These are phyloP conservation scores for Sordariomycetes sp. DNA, from an alignment of 2,329 filamentous ascomycete species.

Conservation along the genomic window DNA sequence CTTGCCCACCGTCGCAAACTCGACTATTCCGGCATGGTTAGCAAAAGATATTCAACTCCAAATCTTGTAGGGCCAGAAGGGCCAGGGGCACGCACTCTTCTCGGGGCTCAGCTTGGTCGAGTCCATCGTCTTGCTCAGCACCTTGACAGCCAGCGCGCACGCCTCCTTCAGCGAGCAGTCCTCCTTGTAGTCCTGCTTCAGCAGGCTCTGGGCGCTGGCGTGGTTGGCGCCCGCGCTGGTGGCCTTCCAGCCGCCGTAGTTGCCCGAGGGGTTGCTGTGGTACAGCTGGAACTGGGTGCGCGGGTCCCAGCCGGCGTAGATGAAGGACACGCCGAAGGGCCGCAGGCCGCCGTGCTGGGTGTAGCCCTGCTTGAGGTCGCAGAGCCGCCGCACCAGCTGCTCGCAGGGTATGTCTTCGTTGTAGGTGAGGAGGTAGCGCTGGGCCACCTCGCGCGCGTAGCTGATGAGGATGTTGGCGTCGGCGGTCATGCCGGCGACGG, in stretches of 20 bases:
- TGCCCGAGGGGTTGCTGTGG: conserved; percentile 96
- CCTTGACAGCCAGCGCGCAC: conserved; percentile 95
- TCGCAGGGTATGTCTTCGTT: conserved; percentile 99
- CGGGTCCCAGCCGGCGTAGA: conserved; percentile 96
- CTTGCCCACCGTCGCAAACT: conserved; percentile 95
- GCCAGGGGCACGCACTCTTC: conserved; percentile 74
- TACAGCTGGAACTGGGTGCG: conserved; percentile 97
- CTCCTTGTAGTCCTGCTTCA: conserved; percentile 99
- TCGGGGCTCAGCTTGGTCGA: conserved; percentile 97
- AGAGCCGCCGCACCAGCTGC: conserved; percentile 90
- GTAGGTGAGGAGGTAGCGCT: conserved; percentile 96
- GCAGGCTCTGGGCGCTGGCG: conserved; percentile 86
- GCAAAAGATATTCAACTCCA: too few relatives aligned
- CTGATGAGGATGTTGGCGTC: conserved; percentile 99
- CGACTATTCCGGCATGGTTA: conserved; percentile 47
- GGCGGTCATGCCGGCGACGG: conserved; percentile 97
- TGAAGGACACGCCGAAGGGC: conserved; percentile 97
- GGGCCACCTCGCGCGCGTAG: conserved; percentile 92
- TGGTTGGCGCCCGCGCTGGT: conserved; percentile 98
- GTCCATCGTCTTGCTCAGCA: conserved; percentile 99
- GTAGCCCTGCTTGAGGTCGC: conserved; percentile 98
- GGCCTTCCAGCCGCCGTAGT: conserved; percentile 99
- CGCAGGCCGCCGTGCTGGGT: conserved; percentile 97
- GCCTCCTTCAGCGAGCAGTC: conserved; percentile 94
- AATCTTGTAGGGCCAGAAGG: too few relatives aligned